A percentile compares a stretch with the other conserved stretches of the same genome.
These are phyloP conservation scores for Aspergillus viridinutans DNA, from an alignment of 2,329 filamentous ascomycete genomes.

Conservation along the genomic window DNA sequence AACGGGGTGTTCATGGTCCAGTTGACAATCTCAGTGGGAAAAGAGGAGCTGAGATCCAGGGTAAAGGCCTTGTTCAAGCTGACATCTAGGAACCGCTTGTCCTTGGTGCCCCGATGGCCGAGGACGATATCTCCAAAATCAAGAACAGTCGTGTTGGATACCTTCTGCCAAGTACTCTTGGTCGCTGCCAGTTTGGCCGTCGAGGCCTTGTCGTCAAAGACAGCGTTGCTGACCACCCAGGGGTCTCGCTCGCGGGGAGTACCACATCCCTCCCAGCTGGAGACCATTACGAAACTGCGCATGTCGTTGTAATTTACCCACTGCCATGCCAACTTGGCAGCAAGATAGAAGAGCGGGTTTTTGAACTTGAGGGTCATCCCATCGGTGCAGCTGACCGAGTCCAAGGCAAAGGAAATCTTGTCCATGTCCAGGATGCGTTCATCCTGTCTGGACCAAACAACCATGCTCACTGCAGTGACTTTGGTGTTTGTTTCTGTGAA, in stretches of 20 bases:
- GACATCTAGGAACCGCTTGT: too few species aligned
- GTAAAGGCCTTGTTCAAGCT: too few species aligned
- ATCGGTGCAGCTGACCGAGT: constrained; percentile 4
- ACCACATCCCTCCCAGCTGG: neutral
- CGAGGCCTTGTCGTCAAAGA: constrained; percentile 3
- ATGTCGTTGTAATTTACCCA: constrained; percentile 10
- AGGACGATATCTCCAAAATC: constrained; percentile 7
- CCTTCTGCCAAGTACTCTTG: constrained; percentile 7
- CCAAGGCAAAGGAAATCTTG: constrained; percentile 6
- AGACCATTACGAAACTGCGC: constrained; percentile 5
- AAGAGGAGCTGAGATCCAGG: neutral
- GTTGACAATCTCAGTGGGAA: constrained; percentile 3
- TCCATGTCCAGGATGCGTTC: constrained; percentile 9
- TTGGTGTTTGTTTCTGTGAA: neutral
- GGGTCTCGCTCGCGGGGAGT: constrained; percentile 1
- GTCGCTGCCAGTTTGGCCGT: neutral
- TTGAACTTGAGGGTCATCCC: constrained; percentile 5
- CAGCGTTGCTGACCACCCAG: constrained; percentile 6
- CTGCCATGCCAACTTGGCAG: constrained; percentile 5
- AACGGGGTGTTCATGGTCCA: neutral
- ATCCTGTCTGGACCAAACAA: constrained; percentile 7
- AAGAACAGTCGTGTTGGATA: constrained; percentile 2
- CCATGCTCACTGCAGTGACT: constrained; percentile 8
- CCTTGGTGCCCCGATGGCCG: neutral
- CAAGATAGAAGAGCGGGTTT: constrained; percentile 5